phyloP scores from a whole-genome alignment of 352 stramenopile genomes.

The Thraustotheca clavata region DNA sequence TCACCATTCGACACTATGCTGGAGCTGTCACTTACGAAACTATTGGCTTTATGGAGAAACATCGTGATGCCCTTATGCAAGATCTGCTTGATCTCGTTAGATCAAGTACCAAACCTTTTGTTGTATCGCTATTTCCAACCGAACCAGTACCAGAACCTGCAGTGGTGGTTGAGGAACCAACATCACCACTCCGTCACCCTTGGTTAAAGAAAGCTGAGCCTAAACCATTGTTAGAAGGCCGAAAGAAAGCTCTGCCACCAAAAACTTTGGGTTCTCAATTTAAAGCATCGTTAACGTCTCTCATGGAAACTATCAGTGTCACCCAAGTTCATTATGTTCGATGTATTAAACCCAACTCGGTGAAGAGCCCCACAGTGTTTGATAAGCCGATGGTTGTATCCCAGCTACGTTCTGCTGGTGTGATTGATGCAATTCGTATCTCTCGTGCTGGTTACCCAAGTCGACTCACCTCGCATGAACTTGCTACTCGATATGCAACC shows the following conservation, averaged over 20 bases:
- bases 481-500: slow-evolving; percentile 77
- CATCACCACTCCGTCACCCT: neutral
- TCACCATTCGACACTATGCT: slow-evolving; percentile 95
- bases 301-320: slow-evolving; percentile 82
- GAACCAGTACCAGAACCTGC: neutral
- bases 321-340: slow-evolving; percentile 85
- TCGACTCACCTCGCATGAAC: slow-evolving; percentile 81
- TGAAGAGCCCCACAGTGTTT: slow-evolving; percentile 80
- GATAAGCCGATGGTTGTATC: slow-evolving; percentile 88
- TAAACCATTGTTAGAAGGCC: neutral
- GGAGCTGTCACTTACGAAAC: slow-evolving; percentile 92
- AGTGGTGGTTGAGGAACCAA: neutral
- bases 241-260: slow-evolving; percentile 13
- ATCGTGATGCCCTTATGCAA: slow-evolving; percentile 92
- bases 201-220: slow-evolving; percentile 7
- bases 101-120: slow-evolving; percentile 49
- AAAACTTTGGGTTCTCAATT: slow-evolving; percentile 82
- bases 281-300: slow-evolving; percentile 64
- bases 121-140: slow-evolving; percentile 62
- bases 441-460: slow-evolving; percentile 85
- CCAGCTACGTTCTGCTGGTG: slow-evolving; percentile 84
- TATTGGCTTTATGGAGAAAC: slow-evolving; percentile 95
- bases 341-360: slow-evolving; percentile 85
- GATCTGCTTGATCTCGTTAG: slow-evolving; percentile 88
- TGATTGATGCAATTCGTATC: slow-evolving; percentile 90